A percentile compares a stretch with the other conserved stretches of the same genome.
Evolutionary conservation across 257 asterid species (phyloP).

Genomic region (Salvia hispanica): DNA sequence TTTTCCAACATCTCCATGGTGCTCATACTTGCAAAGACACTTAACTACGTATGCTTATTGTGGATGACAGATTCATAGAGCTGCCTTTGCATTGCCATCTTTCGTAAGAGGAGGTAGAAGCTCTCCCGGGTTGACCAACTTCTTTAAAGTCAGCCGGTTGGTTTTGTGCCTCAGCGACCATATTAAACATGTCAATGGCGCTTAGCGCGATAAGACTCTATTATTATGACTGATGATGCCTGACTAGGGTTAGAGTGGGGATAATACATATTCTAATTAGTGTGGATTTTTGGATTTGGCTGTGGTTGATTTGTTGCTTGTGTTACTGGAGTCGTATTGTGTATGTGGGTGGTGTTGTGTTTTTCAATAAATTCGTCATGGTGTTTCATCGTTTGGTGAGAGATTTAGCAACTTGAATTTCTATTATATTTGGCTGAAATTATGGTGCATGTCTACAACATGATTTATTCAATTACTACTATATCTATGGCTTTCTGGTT

Average conservation of each 20-base stretch:
- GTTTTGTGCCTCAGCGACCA: not conserved
- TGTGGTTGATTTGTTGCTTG: not conserved
- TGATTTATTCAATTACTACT: not conserved
- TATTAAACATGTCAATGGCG: constrained; percentile 1
- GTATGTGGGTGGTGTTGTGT: not conserved
- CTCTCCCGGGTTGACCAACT: constrained; percentile 45
- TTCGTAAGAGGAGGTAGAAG: constrained; percentile 79
- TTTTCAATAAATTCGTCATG: not conserved
- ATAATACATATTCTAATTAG: not conserved
- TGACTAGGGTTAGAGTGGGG: not conserved
- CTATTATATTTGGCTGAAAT: no score
- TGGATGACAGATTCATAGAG: constrained; percentile 73
- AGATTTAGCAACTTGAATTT: not conserved
- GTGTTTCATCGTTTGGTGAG: not conserved
- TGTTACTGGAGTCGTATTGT: not conserved
- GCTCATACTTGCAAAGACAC: not conserved
- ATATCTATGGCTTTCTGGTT: not conserved
- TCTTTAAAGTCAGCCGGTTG: not conserved
- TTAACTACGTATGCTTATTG: constrained; percentile 8
- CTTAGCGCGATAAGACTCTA: not conserved
- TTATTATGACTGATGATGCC: not conserved
- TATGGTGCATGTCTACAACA: not conserved
- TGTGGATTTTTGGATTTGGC: constrained; percentile 13
- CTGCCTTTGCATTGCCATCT: constrained; percentile 88
- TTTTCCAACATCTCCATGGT: not conserved